Evolutionary conservation across 495 filamentous ascomycete species (phyloP).

Genomic region (Penicillium pancosmium): DNA sequence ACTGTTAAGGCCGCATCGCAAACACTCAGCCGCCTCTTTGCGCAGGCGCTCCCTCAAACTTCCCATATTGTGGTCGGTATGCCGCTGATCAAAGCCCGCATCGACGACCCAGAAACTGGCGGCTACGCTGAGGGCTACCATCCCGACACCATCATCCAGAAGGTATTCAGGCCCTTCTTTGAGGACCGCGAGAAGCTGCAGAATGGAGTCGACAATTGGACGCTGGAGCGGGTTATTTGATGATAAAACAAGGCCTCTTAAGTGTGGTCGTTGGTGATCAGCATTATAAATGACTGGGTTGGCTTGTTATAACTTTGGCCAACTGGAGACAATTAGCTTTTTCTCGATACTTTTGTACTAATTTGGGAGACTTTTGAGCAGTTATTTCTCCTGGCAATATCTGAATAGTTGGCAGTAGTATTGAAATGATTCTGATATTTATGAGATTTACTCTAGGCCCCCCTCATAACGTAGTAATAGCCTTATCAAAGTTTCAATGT

Average conservation of each 20-base stretch:
- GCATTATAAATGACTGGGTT: no score
- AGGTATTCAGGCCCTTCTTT: slow-evolving; percentile 13
- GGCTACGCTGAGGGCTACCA: slow-evolving; percentile 6
- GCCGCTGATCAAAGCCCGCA: slow-evolving; percentile 4
- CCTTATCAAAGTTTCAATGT: no score
- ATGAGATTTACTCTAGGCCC: no score
- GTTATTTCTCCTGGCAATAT: no score
- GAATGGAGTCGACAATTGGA: not conserved
- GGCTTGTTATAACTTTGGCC: not conserved
- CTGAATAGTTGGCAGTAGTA: no score
- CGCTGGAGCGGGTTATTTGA: not conserved
- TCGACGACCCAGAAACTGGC: not conserved
- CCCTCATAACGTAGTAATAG: no score
- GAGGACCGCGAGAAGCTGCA: slow-evolving; percentile 10
- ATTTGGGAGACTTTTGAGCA: no score
- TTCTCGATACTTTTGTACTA: not conserved
- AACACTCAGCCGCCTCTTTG: slow-evolving; percentile 11
- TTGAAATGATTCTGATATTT: no score
- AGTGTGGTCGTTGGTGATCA: no score
- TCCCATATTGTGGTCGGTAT: slow-evolving; percentile 13
- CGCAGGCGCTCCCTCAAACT: slow-evolving; percentile 6
- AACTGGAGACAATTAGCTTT: not conserved
- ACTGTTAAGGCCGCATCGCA: slow-evolving; percentile 13
- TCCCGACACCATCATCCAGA: slow-evolving; percentile 11
- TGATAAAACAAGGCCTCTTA: not conserved